Base-by-base conservation (phyloP, 257 asterid species). In the Salvia rosmarinus region DNA sequence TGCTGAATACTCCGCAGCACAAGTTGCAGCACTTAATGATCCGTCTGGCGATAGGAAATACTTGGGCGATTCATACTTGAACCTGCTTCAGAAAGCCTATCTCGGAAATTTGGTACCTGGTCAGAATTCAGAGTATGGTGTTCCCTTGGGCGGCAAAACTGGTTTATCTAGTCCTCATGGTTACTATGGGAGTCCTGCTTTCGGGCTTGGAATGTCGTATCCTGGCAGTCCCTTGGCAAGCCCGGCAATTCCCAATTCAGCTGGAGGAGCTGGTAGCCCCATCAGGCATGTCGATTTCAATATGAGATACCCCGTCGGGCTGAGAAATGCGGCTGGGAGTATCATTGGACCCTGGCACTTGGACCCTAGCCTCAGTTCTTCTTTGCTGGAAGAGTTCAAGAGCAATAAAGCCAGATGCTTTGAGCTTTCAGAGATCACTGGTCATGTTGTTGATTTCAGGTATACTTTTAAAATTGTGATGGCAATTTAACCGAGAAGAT, bases 391-490 rank as follows among this genome's bases (percentile, higher is more conserved):
- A 80, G 99, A 94, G 91, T 94, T 94, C 32, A 94, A 94, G 85
- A 88, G 95, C 84, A 94, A 91, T 74, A 94, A 94, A 81, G 80
- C 95, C 16, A 91, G 74, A 75, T 81, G 96, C 79, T 89, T 94
- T 80, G 99, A 94, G 75, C 98, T 94, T 43, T 84, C 88, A 1
- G 99, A 85, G 79, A 94, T 94, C 72, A 80, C 84, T n/a, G 96
- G 97, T 5, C 98, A 94, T 49, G 98, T 91, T 64, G 96, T 91
- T 78, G 99, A 94, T 66, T 94, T 94, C 77, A 94, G 99, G 99
- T 94, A 76, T 23, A 71, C 32, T 20, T 54, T 71, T 20, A 14
- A n/a, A 23, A 3, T 12, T 11, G 28, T 56, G 11, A 5, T 28
- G 39, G 4, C 20, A 39, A 68, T 34, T 16, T 43, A 67, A 47